phyloP scores from a whole-genome alignment of 441 rosid genomes.

The Euphorbia celastroides region DNA sequence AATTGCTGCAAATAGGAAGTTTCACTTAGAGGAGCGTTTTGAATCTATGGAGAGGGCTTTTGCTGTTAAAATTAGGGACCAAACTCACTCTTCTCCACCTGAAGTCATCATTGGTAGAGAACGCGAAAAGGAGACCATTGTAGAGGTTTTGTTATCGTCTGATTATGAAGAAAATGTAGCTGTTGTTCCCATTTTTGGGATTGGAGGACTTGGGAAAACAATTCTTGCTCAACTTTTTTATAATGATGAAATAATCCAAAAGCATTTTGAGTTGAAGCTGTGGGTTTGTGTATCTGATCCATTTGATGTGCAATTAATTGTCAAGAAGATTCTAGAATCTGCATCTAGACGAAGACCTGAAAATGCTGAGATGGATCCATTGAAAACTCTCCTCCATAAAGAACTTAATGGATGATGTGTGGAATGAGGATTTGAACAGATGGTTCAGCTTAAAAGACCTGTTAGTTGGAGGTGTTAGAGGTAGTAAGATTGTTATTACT shows the following conservation, averaged over 20 bases:
- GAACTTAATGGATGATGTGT: no score
- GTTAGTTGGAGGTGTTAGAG: constrained; percentile 3
- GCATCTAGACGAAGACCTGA: no score
- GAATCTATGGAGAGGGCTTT: not conserved
- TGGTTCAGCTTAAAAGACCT: no score
- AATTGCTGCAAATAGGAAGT: not conserved
- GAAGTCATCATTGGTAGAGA: constrained; percentile 20
- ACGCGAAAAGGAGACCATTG: constrained; percentile 4
- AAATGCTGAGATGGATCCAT: no score
- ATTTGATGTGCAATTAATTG: not conserved
- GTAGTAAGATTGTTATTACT: constrained; percentile 16
- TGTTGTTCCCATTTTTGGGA: not conserved
- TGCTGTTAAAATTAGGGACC: not conserved
- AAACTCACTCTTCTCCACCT: constrained; percentile 1
- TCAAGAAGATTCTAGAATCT: no score
- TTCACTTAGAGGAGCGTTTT: not conserved
- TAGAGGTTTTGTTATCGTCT: not conserved
- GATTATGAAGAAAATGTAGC: not conserved
- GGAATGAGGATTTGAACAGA: no score
- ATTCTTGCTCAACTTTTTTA: no score
- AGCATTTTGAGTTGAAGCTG: not conserved
- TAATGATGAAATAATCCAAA: not conserved
- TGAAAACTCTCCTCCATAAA: no score
- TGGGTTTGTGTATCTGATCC: not conserved
- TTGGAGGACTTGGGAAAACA: constrained; percentile 3